Conservation (phyloP, 805 yeast species). For the Candida railenensis region DNA sequence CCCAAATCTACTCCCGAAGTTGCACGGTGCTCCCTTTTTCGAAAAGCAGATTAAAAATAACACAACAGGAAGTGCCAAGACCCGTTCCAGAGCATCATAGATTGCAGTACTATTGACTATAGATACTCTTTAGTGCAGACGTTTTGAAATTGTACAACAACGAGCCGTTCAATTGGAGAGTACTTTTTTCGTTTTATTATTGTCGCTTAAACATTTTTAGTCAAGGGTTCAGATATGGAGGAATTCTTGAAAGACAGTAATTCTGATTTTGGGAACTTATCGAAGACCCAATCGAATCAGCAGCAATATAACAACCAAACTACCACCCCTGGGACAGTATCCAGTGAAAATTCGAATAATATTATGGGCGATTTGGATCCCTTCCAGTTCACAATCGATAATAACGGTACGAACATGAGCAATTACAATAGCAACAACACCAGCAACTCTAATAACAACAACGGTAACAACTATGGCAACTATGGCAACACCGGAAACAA, state of each 20-base stretch:
- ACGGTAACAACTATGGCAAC: neutral
- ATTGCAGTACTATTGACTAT: too few species aligned
- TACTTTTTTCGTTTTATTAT: too few species aligned
- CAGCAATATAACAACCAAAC: neutral
- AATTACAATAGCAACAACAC: neutral
- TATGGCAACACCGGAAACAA: neutral
- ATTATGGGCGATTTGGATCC: slow-evolving; percentile 5
- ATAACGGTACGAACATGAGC: neutral
- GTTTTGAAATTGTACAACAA: too few species aligned
- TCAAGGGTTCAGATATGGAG: neutral
- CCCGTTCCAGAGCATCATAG: too few species aligned
- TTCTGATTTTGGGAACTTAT: slow-evolving; percentile 2
- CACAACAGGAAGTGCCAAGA: too few species aligned
- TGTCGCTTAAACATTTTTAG: neutral
- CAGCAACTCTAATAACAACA: neutral
- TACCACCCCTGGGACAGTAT: slow-evolving; percentile 1
- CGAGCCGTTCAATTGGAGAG: neutral
- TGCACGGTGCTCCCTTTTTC: neutral
- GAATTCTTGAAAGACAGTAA: slow-evolving; percentile 5
- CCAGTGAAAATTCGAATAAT: slow-evolving; percentile 4
- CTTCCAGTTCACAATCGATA: neutral
- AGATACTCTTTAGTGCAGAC: too few species aligned
- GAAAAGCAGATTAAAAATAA: neutral
- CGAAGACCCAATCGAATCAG: neutral
- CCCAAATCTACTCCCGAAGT: neutral